Evolutionary conservation across 768 basidiomycete genomes (phyloP).

Genomic region (Exidia glandulosa): DNA sequence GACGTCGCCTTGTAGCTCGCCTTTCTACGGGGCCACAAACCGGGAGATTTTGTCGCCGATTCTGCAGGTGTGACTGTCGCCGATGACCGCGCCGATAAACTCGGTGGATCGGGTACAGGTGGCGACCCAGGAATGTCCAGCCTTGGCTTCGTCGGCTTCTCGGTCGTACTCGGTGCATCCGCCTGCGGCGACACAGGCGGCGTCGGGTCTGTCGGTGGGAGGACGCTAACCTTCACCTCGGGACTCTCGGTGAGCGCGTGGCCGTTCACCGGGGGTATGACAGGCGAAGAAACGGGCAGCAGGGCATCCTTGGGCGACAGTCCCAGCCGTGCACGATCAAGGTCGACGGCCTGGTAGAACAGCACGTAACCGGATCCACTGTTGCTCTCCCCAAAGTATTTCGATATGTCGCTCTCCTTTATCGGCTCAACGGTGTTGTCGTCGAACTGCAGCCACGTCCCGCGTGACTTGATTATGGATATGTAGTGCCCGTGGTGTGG

Average conservation of each 20-base stretch:
- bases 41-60: no score
- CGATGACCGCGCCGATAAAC: no score
- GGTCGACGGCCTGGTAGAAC: conserved; percentile 90
- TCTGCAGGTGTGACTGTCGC: no score
- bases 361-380: conserved; percentile 90
- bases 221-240: neutral
- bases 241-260: neutral
- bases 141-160: neutral
- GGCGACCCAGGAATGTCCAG: no score
- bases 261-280: neutral
- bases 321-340: conserved; percentile 65
- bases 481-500: conserved; percentile 99
- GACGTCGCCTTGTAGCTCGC: no score
- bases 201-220: neutral
- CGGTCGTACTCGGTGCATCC: neutral
- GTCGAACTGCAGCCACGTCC: conserved; percentile 87
- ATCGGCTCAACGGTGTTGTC: conserved; percentile 87
- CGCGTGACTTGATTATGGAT: conserved; percentile 80
- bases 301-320: conserved; percentile 29
- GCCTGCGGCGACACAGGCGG: neutral
- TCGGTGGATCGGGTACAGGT: no score
- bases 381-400: conserved; percentile 88
- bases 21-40: no score
- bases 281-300: no score
- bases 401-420: conserved; percentile 79